Percentiles rank a stretch among this genome's conserved stretches.
Evolutionary conservation across 306 rosid species (phyloP).

Genomic region (Begonia masoniana): DNA sequence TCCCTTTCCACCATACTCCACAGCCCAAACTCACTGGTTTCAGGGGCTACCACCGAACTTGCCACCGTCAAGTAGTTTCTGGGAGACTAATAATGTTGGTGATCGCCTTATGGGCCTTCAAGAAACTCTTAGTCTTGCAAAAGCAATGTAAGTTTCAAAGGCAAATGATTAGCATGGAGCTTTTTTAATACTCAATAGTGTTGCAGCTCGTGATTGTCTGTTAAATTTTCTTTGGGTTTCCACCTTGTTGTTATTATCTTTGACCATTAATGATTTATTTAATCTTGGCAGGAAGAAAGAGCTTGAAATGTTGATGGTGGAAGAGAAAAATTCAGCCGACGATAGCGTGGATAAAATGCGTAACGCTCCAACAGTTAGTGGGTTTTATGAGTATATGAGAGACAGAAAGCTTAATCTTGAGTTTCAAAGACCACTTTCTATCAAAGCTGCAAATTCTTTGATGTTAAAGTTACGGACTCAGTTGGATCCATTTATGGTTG

Average conservation of each 20-base stretch:
- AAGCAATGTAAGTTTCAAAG: constrained; percentile 36
- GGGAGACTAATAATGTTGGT: constrained; percentile 43
- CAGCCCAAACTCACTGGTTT: constrained; percentile 23
- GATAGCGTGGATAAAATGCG: constrained; percentile 21
- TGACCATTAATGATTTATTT: not conserved
- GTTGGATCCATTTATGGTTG: constrained; percentile 50
- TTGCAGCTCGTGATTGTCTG: not conserved
- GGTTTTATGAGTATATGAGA: constrained; percentile 25
- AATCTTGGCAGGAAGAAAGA: constrained; percentile 48
- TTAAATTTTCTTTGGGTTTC: constrained; percentile 7
- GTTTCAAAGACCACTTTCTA: constrained; percentile 42
- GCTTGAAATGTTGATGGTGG: constrained; percentile 47
- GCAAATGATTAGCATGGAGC: not conserved
- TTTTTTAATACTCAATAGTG: not conserved
- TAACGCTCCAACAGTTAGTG: constrained; percentile 13
- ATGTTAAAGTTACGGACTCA: constrained; percentile 42
- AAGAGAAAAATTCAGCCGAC: constrained; percentile 27
- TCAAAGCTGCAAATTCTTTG: constrained; percentile 49
- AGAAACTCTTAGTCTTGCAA: constrained; percentile 49
- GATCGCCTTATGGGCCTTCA: constrained; percentile 45
- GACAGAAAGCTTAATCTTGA: constrained; percentile 37
- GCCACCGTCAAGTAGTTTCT: constrained; percentile 45
- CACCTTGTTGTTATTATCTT: not conserved
- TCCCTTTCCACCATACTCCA: constrained; percentile 27
- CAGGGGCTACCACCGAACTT: constrained; percentile 33